phyloP scores from a whole-genome alignment of 1,284 basidiomycete species.

The Porogramme epimiltina region DNA sequence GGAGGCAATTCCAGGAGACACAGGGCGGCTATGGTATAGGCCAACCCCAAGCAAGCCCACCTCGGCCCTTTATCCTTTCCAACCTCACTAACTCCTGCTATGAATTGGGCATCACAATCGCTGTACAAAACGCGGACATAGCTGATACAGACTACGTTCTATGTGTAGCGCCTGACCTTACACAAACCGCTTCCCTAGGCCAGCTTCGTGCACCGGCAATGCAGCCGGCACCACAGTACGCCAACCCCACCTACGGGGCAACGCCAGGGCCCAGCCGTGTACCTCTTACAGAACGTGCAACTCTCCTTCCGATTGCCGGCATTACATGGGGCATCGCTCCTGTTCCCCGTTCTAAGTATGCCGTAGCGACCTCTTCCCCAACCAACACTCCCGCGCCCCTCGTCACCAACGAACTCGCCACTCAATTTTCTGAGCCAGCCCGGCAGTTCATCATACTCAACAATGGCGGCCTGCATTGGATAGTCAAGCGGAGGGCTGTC shows the following conservation, averaged over 20 bases:
- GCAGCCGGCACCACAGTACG: conserved; percentile 43
- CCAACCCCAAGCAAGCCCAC: conserved; percentile 42
- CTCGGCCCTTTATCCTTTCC: conserved; percentile 58
- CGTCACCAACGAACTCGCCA: conserved; percentile 78
- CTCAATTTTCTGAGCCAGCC: conserved; percentile 73
- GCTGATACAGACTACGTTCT: conserved; percentile 78
- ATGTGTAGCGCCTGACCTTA: conserved; percentile 77
- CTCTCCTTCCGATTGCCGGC: conserved; percentile 76
- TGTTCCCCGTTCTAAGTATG: conserved; percentile 42
- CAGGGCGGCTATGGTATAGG: conserved; percentile 45
- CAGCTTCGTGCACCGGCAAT: conserved; percentile 49
- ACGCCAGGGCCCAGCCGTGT: conserved; percentile 51
- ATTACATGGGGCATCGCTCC: conserved; percentile 82
- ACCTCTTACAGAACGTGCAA: conserved; percentile 74
- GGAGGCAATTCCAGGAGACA: conserved; percentile 46
- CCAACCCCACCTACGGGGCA: conserved; percentile 39
- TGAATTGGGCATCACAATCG: conserved; percentile 63
- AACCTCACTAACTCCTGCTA: conserved; percentile 63
- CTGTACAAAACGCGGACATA: conserved; percentile 69
- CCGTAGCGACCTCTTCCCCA: conserved; percentile 33
- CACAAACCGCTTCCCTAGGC: conserved; percentile 64
- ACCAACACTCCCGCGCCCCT: conserved; percentile 50
- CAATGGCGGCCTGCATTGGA: conserved; percentile 80
- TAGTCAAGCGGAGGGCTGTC: conserved; percentile 82
- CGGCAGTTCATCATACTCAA: conserved; percentile 86